Base-by-base conservation (phyloP, 306 rosid genomes). In the Gastrolobium bilobum region DNA sequence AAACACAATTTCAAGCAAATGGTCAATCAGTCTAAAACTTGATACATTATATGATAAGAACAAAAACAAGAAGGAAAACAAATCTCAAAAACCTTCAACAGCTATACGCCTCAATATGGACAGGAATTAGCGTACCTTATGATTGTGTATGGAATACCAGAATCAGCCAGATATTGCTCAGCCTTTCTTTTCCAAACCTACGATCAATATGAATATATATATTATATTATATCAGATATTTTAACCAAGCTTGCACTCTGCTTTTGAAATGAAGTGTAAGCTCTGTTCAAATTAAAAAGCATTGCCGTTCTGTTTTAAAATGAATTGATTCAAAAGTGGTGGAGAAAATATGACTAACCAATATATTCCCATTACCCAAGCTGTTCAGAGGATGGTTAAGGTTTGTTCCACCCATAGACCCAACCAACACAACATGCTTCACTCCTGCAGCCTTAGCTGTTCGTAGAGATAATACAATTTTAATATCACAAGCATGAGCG, bases 181-280 rank as follows among this genome's bases (percentile, higher is more conserved):
- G 98, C 96, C 83, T 95, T 95, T 77, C 99, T 90, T 90, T 95
- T 95, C 99, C 99, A 95, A 72, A 95, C 81, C 99, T 95, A 85
- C 66, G 10, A 61, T 76, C 31, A 72, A 59, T 30, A 63, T 52
- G 14, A 40, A 52, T 52, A 3, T 53, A 31, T n/a, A n/a, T n/a
- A n/a, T n/a, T n/a, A n/a, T 40, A 61, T 64, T 56, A 42, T 64
- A 20, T 20, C 26, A 20, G 26, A 20, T 20, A 20, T 35, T 76
- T 73, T 29, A 46, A 81, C 73, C 13, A 69, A 82, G 73, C 53
- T 10, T 30, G 54, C 40, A 60, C n/a, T 58, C n/a, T 14, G 48
- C 60, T 68, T 35, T 7, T 53, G 15, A 71, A 65, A 76, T 40
- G 38, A 69, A 54, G 57, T 47, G 63, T 42, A 34, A 29, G 35